phyloP scores from a whole-genome alignment of 1,284 basidiomycete genomes.

The Tylopilus sp. region DNA sequence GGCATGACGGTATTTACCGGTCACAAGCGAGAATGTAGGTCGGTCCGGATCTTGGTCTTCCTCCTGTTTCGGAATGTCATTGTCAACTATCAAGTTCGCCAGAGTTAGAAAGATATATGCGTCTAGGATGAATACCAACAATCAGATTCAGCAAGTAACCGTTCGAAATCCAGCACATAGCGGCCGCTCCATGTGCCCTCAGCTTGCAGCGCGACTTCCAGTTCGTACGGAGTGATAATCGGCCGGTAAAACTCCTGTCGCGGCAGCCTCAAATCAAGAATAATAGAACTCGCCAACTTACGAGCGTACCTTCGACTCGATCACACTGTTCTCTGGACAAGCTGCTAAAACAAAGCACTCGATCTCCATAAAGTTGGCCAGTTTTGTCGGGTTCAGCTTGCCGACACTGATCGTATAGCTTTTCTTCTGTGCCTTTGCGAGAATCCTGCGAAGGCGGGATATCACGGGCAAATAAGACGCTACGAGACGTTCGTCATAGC shows the following conservation, averaged over 20 bases:
- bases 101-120: background rate
- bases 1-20: conserved; percentile 87
- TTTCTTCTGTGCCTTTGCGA: conserved; percentile 81
- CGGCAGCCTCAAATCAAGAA: background rate
- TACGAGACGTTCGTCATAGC: conserved; percentile 37
- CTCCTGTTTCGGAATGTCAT: conserved; percentile 24
- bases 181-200: conserved; percentile 82
- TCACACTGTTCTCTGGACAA: conserved; percentile 93
- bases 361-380: conserved; percentile 97
- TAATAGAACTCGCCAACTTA: conserved; percentile 1
- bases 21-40: conserved; percentile 89
- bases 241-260: conserved; percentile 89
- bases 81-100: conserved; percentile 21
- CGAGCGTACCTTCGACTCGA: conserved; percentile 80
- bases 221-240: conserved; percentile 95
- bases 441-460: conserved; percentile 75
- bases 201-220: conserved; percentile 83
- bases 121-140: conserved; percentile 23
- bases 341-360: conserved; percentile 97
- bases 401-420: conserved; percentile 97
- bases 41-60: conserved; percentile 65
- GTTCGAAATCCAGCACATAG: conserved; percentile 87
- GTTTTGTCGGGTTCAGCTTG: conserved; percentile 94
- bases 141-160: conserved; percentile 61
- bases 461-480: conserved; percentile 89